phyloP scores from a whole-genome alignment of 2,329 filamentous ascomycete species.

The Colletotrichum scovillei region DNA sequence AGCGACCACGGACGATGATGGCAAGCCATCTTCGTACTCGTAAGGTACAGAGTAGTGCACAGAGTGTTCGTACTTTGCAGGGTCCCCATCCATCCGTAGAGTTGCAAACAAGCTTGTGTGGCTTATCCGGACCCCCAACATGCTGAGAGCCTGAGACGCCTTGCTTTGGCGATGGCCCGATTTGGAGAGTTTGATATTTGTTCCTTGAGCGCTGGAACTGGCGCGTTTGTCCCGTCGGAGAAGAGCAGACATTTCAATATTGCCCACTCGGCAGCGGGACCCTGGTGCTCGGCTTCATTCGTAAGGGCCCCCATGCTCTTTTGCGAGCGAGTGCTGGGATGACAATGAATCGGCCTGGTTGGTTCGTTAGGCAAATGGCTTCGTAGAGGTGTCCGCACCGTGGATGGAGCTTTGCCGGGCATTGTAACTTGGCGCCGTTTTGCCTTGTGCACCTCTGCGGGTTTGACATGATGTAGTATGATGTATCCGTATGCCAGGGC shows the following conservation, averaged over 20 bases:
- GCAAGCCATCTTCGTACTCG: neutral
- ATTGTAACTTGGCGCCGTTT: neutral
- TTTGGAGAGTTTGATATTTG: neutral
- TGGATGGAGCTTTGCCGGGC: neutral
- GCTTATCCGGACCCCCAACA: neutral
- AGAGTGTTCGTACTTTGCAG: neutral
- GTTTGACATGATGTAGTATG: neutral
- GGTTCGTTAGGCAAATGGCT: neutral
- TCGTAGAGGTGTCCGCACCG: neutral
- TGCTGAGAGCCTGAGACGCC: neutral
- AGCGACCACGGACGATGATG: neutral
- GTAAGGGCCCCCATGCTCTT: neutral
- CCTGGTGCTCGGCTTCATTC: neutral
- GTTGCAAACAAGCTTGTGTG: neutral
- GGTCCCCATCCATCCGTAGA: neutral
- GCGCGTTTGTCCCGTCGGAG: neutral
- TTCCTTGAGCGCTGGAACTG: neutral
- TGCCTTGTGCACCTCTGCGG: neutral
- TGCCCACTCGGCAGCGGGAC: slow-evolving; percentile 4
- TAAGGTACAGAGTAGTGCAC: neutral
- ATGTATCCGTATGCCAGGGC: neutral
- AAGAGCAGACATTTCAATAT: neutral
- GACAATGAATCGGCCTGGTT: neutral
- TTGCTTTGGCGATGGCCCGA: neutral
- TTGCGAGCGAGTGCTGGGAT: neutral